Base-by-base conservation (phyloP, 2,329 filamentous ascomycete species). In the Cephalotrichum gorgonifer region DNA sequence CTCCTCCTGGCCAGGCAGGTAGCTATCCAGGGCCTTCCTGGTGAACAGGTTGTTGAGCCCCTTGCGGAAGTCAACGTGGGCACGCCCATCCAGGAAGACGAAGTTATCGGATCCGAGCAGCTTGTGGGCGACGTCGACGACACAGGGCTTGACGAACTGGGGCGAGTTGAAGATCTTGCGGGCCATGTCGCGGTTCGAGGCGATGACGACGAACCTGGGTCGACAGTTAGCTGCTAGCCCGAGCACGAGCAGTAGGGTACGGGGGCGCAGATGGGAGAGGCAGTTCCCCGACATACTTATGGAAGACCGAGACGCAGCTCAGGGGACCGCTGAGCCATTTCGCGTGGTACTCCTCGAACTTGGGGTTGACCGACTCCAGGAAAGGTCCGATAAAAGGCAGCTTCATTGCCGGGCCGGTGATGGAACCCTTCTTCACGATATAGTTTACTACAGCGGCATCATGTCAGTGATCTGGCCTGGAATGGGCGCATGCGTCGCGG, bases 121-220 rank as follows among this genome's bases (percentile, higher is more conserved):
- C 73, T 97, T 97, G 69, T 88, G 83, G 20, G 93, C 93, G 52
- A 85, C 82, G 64, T 97, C 91, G 54, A 98, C 93, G 53, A 98
- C 90, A 62, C 90, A 97, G 39, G 93, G 93, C 73, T 96, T 96
- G 64, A 95, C 89, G 62, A 83, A 97, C 47, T 71, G 65, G 25
- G 93, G 93, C 20, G 90, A 94, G 70, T 96, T 97, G 78, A 97
- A 90, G 58, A 97, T 85, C 68, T 97, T 97, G 59, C 91, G 86
- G 51, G 91, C 86, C 79, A 97, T 88, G 63, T 97, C 93, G 61
- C 93, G 88, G 47, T 85, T 89, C 17, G 90, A 94, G 30, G 90
- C 91, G 64, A 98, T 95, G 50, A 98, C 89, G 55, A 97, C 93
- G 65, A 98, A 98, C 66, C 88, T 94, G 57, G 5, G 14, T 31